Base-by-base conservation (phyloP, 176 grass and related monocot genomes). In the Avena atlantica region DNA sequence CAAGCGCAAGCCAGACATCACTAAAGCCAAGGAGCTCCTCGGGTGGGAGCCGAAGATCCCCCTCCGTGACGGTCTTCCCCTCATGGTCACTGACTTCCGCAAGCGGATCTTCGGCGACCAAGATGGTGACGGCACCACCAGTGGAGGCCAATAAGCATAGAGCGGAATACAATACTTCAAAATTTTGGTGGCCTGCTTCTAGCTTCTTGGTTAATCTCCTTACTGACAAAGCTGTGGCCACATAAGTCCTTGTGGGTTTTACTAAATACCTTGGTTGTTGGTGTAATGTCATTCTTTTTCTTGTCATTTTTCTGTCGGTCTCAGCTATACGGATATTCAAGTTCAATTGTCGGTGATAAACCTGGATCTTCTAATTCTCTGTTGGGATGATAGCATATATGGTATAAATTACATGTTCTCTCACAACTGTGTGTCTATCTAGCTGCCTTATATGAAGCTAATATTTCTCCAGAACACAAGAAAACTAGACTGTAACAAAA, bases 1-100 rank as follows among this genome's bases (percentile, higher is more conserved):
- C 93, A 97, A 95, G 89, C 92, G 95, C 82, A 97, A 97, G 70
- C 95, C 95, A 4, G 95, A 97, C 66, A 97, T 97, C 82, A 95
- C 75, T 40, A 81, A 83, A 1, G 93, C 95, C 45, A 97, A 95
- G 89, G 92, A 97, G 75, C 69, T 74, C 15, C 91, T 97, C 0
- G 89, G 93, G 29, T 97, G 95, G 95, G 93, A 97, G 74, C 95
- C 95, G 0, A 97, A 93, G 87, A 82, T 97, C 76, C 60, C 95
- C 19, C 92, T 97, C 70, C 90, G 50, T 15, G 78, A 97, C 51
- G 95, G 95, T 0, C 92, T 97, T 79, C 93, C 95, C 16, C 86
- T 97, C 40, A 97, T 97, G 95, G 95, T 97, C 78, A 83, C 34
- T 0, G 89, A 97, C 83, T 97, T 97, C 86, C 88, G 95, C 78